Evolutionary conservation across 345 rosid species (phyloP).

Genomic region (Erysimum cheiranthoides): DNA sequence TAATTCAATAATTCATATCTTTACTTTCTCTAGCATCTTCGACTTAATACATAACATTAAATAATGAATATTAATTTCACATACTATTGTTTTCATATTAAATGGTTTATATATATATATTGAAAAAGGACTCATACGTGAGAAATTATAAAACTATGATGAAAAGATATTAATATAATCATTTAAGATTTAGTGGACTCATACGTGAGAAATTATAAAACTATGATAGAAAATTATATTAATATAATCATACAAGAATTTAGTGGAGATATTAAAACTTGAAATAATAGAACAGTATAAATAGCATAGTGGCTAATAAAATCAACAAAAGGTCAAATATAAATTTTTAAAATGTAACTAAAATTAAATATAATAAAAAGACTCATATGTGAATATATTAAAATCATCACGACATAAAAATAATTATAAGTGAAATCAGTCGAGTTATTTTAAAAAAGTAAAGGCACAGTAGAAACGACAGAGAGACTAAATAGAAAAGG

Average conservation of each 20-base stretch:
- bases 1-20: too few relatives aligned
- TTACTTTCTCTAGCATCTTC: constrained; percentile 11
- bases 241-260: background rate
- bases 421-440: background rate
- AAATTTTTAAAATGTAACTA: background rate
- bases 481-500: too few relatives aligned
- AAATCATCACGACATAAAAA: background rate
- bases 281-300: background rate
- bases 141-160: background rate
- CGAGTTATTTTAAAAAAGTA: background rate
- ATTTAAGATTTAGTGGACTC: too few relatives aligned
- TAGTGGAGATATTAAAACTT: background rate
- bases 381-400: background rate
- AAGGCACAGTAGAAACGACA: constrained; percentile 3
- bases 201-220: constrained; percentile 1
- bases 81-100: background rate
- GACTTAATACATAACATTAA: background rate
- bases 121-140: background rate
- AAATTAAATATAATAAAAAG: background rate
- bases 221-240: background rate
- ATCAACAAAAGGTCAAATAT: background rate
- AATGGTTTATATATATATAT: background rate
- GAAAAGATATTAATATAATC: too few relatives aligned
- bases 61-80: background rate
- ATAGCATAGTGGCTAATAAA: background rate